Evolutionary conservation across 768 basidiomycete genomes (phyloP), one percentile per base, ranked within the genome.

Genomic region (Cystobasidium ongulense): DNA sequence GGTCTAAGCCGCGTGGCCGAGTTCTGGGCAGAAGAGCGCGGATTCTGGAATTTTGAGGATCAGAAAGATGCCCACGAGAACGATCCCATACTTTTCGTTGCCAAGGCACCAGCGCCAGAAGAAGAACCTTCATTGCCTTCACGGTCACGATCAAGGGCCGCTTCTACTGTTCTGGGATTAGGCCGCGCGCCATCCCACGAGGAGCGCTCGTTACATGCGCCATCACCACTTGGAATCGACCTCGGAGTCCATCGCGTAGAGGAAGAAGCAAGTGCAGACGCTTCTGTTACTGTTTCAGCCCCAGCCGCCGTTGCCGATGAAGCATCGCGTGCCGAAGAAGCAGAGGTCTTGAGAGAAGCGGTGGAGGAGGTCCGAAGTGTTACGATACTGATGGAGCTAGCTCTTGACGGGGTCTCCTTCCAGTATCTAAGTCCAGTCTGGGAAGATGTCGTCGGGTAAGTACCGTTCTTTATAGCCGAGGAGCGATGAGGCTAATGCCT

Each of bases 381-480:
- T 81, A 98, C 96, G 78, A 91, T 98, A 67, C 91, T 99, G 33
- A 85, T 98, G 84, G 96, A 99, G 80, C 86, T 99, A 35, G 89
- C 88, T 80, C 84, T 97, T 76, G 92, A 97, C 80, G 93, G 92
- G 10, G 93, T 97, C 57, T 89, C 92, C 77, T 88, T 98, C 78
- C 87, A 92, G 77, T 99, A 93, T 90, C 86, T 95, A 57, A 98
- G 96, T 81, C 91, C 94, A 79, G 92, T 94, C 0, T 98, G 96
- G 91, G 84, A 87, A 78, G 87, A 89, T 67, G 91, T 98, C 27
- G 87, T 95, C 67, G 91, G 90, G 92, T 92, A 82, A 76, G 90
- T 80, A 61, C 31, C n/a, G 23, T 31, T 67, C 15, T 27, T 5
- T 27, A 54, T 17, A 1, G 70, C 31, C 50, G 76, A 61, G 5